phyloP scores from a whole-genome alignment of 139 green algal genomes.

The Tetradesmus obliquus region DNA sequence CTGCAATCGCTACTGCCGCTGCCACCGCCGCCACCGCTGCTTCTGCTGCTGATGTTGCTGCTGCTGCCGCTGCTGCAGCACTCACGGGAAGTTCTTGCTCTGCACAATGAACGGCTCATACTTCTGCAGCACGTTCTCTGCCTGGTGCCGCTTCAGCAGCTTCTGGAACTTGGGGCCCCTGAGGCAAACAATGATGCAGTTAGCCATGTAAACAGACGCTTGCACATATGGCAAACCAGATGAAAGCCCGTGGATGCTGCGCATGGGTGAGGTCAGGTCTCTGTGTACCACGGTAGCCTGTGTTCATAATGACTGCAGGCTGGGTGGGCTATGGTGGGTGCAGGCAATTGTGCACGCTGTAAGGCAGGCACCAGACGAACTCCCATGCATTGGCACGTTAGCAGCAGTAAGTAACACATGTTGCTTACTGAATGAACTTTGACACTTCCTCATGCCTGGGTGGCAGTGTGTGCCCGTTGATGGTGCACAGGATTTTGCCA shows the following conservation, averaged over 20 bases:
- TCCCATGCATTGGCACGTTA: not conserved
- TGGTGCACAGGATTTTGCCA: conserved; percentile 61
- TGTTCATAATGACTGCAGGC: too few relatives aligned
- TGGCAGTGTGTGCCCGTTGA: conserved; percentile 65
- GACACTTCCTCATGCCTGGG: conserved; percentile 39
- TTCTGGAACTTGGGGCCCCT: conserved; percentile 67
- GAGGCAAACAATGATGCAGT: not conserved
- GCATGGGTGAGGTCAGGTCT: not conserved
- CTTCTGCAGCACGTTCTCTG: conserved; percentile 62
- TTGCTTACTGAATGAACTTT: conserved; percentile 46
- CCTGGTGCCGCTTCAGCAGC: conserved; percentile 59
- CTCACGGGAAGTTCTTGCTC: conserved; percentile 82
- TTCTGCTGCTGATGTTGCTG: not conserved
- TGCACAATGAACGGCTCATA: conserved; percentile 84
- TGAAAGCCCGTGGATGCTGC: not conserved
- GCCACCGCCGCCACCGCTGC: not conserved
- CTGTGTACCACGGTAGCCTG: not conserved
- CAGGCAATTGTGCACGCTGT: too few relatives aligned
- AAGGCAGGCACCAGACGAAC: too few relatives aligned
- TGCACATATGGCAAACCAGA: not conserved
- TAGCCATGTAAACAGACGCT: not conserved
- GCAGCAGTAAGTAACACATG: not conserved
- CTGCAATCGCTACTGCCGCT: not conserved
- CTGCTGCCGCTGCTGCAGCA: not conserved
- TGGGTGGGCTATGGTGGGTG: too few relatives aligned